Conservation (phyloP, 2,329 filamentous ascomycete species). For the Zymoseptoria pseudotritici region DNA sequence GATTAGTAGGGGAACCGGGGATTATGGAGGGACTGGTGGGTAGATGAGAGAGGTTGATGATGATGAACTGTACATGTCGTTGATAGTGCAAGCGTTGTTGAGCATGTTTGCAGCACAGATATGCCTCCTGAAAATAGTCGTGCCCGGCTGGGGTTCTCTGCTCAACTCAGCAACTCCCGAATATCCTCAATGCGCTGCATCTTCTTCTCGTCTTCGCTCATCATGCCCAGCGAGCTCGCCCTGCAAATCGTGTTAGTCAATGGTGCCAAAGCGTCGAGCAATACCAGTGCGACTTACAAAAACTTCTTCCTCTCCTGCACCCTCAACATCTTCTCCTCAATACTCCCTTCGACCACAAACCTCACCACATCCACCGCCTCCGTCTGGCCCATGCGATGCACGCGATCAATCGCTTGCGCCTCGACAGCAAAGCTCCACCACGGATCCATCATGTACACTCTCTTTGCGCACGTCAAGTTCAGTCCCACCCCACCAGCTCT, state of each 20-base stretch:
- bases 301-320: conserved; percentile 96
- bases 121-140: background rate
- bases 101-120: background rate
- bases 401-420: conserved; percentile 92
- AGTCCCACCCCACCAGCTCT: conserved; percentile 88
- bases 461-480: conserved; percentile 79
- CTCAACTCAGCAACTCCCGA: conserved; percentile 69
- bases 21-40: conserved; percentile 27
- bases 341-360: conserved; percentile 83
- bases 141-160: background rate
- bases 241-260: conserved; percentile 43
- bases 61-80: background rate
- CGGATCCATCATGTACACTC: conserved; percentile 98
- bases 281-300: conserved; percentile 55
- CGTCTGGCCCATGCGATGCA: conserved; percentile 93
- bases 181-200: conserved; percentile 88
- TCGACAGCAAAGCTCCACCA: conserved; percentile 99
- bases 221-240: conserved; percentile 90
- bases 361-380: conserved; percentile 76
- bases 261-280: conserved; percentile 1
- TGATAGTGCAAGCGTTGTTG: background rate
- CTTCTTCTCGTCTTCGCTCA: conserved; percentile 88
- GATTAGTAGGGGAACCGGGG: conserved; percentile 41
- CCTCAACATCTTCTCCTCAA: conserved; percentile 89
- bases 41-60: background rate